Evolutionary conservation across 192 early-diverging fungal genomes (phyloP).

Genomic region (Rhizophagus clarus): DNA sequence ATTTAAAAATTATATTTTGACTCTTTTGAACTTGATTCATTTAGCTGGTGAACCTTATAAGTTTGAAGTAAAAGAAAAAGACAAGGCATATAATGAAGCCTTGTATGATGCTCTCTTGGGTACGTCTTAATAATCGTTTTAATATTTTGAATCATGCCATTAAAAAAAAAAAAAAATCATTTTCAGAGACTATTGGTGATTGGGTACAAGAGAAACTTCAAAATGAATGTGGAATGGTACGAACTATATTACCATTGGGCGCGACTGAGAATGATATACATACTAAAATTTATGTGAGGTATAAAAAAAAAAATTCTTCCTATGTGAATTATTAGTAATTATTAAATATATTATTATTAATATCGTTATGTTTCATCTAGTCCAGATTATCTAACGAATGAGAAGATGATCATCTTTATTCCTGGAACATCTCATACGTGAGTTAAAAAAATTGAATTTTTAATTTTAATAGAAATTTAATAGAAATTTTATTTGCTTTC

Average conservation of each 20-base stretch:
- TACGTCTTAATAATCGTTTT: not conserved
- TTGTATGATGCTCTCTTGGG: conserved; percentile 20
- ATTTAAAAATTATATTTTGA: no score
- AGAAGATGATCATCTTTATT: conserved; percentile 28
- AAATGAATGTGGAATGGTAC: not conserved
- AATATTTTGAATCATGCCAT: no score
- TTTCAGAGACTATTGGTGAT: not conserved
- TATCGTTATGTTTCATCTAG: not conserved
- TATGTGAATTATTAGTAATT: no score
- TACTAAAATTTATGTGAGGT: conserved; percentile 25
- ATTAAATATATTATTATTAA: no score
- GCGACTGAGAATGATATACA: conserved; percentile 9
- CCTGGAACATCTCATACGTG: conserved; percentile 26
- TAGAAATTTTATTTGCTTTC: no score
- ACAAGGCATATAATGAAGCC: conserved; percentile 25
- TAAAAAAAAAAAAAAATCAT: no score
- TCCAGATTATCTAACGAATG: conserved; percentile 25
- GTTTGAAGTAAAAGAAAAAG: conserved; percentile 20
- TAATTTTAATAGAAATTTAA: not conserved
- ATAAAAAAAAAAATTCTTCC: no score
- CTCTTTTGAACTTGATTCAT: not conserved
- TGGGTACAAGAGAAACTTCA: conserved; percentile 3
- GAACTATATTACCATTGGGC: conserved; percentile 12
- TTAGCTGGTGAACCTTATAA: conserved; percentile 13
- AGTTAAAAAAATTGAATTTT: not conserved